Evolutionary conservation across 2,329 filamentous ascomycete genomes (phyloP).

Genomic region (Trichoderma brevicompactum): DNA sequence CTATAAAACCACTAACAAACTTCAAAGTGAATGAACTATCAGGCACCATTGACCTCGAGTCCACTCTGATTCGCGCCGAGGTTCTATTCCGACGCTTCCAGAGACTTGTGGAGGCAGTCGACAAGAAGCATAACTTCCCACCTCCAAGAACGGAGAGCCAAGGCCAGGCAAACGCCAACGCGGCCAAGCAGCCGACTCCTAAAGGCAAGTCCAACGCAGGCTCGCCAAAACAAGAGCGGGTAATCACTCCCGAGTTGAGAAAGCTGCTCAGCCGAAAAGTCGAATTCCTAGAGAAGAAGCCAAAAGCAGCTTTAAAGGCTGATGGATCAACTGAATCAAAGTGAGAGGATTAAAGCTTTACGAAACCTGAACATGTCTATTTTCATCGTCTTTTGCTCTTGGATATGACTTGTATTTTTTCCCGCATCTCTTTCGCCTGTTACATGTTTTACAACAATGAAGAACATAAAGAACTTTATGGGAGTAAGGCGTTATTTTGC

Average conservation of each 20-base stretch:
- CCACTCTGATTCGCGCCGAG: constrained; percentile 86
- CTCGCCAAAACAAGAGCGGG: constrained; percentile 45
- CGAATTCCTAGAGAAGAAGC: constrained; percentile 44
- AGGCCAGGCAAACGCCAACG: constrained; percentile 19
- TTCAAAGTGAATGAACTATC: constrained; percentile 87
- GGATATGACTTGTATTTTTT: neutral
- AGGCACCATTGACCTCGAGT: constrained; percentile 86
- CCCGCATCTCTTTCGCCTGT: neutral
- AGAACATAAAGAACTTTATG: neutral
- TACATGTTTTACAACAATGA: neutral
- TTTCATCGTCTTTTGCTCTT: neutral
- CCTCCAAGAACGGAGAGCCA: constrained; percentile 44
- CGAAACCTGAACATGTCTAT: neutral
- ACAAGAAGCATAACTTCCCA: constrained; percentile 88
- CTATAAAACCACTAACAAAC: neutral
- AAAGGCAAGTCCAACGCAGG: constrained; percentile 47
- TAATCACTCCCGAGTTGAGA: constrained; percentile 62
- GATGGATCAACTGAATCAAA: constrained; percentile 42
- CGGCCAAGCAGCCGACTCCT: constrained; percentile 17
- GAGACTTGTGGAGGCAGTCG: constrained; percentile 84
- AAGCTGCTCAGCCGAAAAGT: constrained; percentile 56
- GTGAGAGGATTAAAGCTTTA: constrained; percentile 27
- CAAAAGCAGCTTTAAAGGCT: constrained; percentile 43
- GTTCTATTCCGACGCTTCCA: constrained; percentile 86
- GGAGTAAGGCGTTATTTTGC: neutral